These are phyloP conservation scores for Alloascoidea hylecoeti DNA, from an alignment of 805 yeast species.

Conservation along the genomic window DNA sequence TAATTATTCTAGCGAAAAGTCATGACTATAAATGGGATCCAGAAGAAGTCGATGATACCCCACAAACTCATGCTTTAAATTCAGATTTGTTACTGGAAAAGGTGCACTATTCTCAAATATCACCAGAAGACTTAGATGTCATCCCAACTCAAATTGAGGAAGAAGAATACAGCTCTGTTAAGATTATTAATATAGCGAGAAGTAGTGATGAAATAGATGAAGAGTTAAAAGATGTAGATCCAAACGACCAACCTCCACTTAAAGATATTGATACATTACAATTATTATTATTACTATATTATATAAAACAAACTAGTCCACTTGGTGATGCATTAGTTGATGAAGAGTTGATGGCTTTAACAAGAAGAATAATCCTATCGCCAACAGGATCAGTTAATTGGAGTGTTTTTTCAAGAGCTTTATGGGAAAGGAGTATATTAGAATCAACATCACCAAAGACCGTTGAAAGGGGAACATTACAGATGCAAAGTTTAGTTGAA, in stretches of 20 bases:
- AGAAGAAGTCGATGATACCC: conserved; percentile 14
- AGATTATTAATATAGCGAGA: conserved; percentile 9
- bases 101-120: conserved; percentile 36
- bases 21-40: background rate
- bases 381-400: conserved; percentile 42
- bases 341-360: conserved; percentile 72
- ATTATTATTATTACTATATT: conserved; percentile 50
- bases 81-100: conserved; percentile 70
- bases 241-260: conserved; percentile 69
- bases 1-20: conserved; percentile 59
- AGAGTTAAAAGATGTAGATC: conserved; percentile 42
- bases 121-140: background rate
- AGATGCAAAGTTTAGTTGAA: conserved; percentile 83
- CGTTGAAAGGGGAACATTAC: conserved; percentile 86
- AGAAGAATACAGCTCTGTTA: background rate
- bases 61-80: conserved; percentile 47
- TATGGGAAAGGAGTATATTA: conserved; percentile 81
- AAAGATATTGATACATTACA: conserved; percentile 62
- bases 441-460: conserved; percentile 77
- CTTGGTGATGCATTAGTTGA: conserved; percentile 54
- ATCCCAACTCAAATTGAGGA: background rate
- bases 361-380: conserved; percentile 53
- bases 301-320: conserved; percentile 59
- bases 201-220: conserved; percentile 9
- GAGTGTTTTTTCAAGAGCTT: conserved; percentile 63